Conservation (phyloP, 23 red algal genomes). For the Gracilariopsis chorda region DNA sequence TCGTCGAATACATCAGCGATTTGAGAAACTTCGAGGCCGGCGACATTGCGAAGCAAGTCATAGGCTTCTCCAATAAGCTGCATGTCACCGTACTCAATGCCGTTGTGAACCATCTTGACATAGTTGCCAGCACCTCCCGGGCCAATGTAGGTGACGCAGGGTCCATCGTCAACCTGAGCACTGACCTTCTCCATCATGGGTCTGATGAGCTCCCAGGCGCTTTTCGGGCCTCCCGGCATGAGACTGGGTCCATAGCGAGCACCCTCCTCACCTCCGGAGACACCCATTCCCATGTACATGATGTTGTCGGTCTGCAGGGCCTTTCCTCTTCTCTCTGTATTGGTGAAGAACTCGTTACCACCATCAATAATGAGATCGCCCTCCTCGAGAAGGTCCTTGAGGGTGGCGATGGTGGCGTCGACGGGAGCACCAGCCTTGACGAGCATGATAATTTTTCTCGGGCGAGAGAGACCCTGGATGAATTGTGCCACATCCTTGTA, state of each 20-base stretch:
- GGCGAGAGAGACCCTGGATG: slow-evolving; percentile 43
- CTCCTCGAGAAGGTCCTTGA: slow-evolving; percentile 75
- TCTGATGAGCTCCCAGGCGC: slow-evolving; percentile 60
- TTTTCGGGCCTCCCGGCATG: slow-evolving; percentile 89
- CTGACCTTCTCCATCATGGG: slow-evolving; percentile 81
- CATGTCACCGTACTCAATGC: slow-evolving; percentile 99
- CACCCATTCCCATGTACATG: slow-evolving; percentile 96
- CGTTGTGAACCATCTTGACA: slow-evolving; percentile 99
- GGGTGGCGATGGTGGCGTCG: slow-evolving; percentile 74
- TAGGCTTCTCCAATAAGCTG: slow-evolving; percentile 99
- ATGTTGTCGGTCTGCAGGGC: slow-evolving; percentile 65
- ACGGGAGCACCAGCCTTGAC: slow-evolving; percentile 94
- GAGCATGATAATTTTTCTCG: slow-evolving; percentile 94
- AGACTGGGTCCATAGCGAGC: slow-evolving; percentile 91
- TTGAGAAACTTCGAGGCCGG: slow-evolving; percentile 19
- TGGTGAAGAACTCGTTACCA: slow-evolving; percentile 91
- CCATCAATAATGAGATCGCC: slow-evolving; percentile 99
- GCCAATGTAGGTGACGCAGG: slow-evolving; percentile 93
- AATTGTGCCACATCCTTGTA: slow-evolving; percentile 77
- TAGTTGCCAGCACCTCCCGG: slow-evolving; percentile 94
- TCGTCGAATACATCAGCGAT: slow-evolving; percentile 80
- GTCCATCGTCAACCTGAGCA: slow-evolving; percentile 92
- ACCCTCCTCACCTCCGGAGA: slow-evolving; percentile 97
- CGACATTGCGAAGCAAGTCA: slow-evolving; percentile 65
- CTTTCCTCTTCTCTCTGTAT: slow-evolving; percentile 87